phyloP scores from a whole-genome alignment of 352 stramenopile genomes.

The Globisporangium cederbergense region DNA sequence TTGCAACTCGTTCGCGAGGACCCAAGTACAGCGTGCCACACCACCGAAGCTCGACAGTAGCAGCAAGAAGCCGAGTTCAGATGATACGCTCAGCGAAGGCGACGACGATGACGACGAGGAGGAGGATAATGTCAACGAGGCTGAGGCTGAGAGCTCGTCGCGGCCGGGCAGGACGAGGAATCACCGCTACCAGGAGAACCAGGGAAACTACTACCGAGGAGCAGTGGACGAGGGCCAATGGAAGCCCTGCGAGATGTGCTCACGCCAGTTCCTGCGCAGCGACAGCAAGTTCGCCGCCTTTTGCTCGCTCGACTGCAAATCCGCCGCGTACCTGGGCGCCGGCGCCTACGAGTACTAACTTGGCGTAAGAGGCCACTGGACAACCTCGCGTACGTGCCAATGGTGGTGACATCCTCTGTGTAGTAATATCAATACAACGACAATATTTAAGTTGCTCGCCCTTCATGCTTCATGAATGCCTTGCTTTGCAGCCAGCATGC shows the following conservation, averaged over 20 bases:
- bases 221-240: conserved; percentile 16
- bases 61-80: conserved; percentile 1
- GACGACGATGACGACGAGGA: not conserved
- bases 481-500: too few species aligned
- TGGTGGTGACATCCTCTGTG: not conserved
- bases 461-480: too few species aligned
- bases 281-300: conserved; percentile 27
- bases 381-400: too few species aligned
- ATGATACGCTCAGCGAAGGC: not conserved
- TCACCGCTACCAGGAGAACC: conserved; percentile 7
- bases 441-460: not conserved
- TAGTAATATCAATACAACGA: not conserved
- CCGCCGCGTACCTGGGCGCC: conserved; percentile 27
- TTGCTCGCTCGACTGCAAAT: conserved; percentile 46
- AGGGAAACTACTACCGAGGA: conserved; percentile 12
- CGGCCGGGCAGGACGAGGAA: not conserved
- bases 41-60: conserved; percentile 12
- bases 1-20: conserved; percentile 35
- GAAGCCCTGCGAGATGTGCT: conserved; percentile 36
- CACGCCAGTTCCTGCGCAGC: conserved; percentile 28
- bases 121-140: not conserved
- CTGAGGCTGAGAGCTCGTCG: not conserved
- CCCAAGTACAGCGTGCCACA: conserved; percentile 10
- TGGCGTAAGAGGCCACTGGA: too few species aligned
- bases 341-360: not conserved